Conservation (phyloP, 108 stramenopile genomes). For the Epithemia pelagica region DNA sequence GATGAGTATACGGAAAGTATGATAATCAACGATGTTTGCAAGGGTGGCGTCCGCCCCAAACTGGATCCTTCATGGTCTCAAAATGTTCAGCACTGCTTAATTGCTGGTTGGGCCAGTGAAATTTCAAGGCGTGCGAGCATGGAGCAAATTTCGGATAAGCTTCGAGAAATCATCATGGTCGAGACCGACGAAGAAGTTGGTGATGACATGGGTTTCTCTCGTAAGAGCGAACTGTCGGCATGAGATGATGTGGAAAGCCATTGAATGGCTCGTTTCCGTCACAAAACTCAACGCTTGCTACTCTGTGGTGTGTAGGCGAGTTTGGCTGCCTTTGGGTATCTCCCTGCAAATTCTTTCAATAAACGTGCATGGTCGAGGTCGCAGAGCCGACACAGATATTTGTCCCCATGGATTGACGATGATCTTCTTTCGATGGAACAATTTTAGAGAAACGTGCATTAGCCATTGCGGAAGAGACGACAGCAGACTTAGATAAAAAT, state of each 20-base stretch:
- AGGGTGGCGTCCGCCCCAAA: conserved; percentile 41
- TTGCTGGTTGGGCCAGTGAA: conserved; percentile 40
- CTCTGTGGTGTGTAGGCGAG: too few species aligned
- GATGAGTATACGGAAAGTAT: conserved; percentile 47
- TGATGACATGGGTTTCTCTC: conserved; percentile 31
- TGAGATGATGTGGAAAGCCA: conserved; percentile 5
- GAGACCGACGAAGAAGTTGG: conserved; percentile 43
- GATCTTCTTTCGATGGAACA: too few species aligned
- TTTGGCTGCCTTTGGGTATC: too few species aligned
- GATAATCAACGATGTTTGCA: conserved; percentile 48
- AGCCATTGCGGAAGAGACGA: too few species aligned
- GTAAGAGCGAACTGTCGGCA: conserved; percentile 39
- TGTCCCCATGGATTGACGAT: too few species aligned
- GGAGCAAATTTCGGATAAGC: conserved; percentile 44
- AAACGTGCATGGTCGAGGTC: too few species aligned
- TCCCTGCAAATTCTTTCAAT: too few species aligned
- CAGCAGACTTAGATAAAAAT: too few species aligned
- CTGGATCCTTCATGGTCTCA: conserved; percentile 1
- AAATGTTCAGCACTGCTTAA: conserved; percentile 53
- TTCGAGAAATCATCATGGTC: conserved; percentile 56
- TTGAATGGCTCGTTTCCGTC: too few species aligned
- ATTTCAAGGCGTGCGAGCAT: conserved; percentile 56
- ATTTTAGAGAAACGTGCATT: too few species aligned
- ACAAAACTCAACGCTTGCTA: too few species aligned
- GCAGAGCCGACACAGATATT: too few species aligned